These are phyloP conservation scores for Tilletia horrida DNA, from an alignment of 1,284 basidiomycete genomes.

Conservation along the genomic window DNA sequence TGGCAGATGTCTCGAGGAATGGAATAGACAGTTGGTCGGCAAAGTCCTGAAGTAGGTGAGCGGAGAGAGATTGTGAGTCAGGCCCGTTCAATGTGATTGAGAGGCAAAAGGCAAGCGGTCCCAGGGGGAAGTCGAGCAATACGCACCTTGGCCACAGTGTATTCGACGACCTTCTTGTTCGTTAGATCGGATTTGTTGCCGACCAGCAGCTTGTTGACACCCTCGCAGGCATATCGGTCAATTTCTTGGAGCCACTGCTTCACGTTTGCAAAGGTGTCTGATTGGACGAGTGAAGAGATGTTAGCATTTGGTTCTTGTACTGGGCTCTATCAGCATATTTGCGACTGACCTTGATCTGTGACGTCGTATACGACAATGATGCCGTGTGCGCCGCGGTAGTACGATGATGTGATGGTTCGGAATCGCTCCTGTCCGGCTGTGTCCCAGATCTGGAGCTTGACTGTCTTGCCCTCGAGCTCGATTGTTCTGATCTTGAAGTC, in stretches of 20 bases:
- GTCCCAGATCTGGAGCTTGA: constrained; percentile 90
- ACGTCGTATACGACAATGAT: constrained; percentile 99
- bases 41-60: constrained; percentile 27
- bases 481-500: constrained; percentile 99
- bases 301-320: not conserved
- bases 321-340: not conserved
- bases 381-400: constrained; percentile 89
- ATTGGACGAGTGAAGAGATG: not conserved
- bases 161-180: constrained; percentile 98
- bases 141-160: constrained; percentile 81
- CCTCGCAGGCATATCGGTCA: constrained; percentile 97
- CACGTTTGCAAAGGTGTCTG: constrained; percentile 95
- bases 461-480: constrained; percentile 98
- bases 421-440: constrained; percentile 54
- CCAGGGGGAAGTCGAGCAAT: not conserved
- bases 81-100: not conserved
- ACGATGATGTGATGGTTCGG: constrained; percentile 83
- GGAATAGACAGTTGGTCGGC: constrained; percentile 55
- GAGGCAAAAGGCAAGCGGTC: constrained; percentile 17
- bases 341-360: constrained; percentile 64
- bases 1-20: constrained; percentile 58
- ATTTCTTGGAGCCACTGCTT: constrained; percentile 99
- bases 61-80: too few relatives aligned
- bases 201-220: constrained; percentile 95
- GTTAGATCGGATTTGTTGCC: constrained; percentile 98